These are phyloP conservation scores for Geotrichum macrosporum DNA, from an alignment of 1,139 yeast species.

Conservation along the genomic window DNA sequence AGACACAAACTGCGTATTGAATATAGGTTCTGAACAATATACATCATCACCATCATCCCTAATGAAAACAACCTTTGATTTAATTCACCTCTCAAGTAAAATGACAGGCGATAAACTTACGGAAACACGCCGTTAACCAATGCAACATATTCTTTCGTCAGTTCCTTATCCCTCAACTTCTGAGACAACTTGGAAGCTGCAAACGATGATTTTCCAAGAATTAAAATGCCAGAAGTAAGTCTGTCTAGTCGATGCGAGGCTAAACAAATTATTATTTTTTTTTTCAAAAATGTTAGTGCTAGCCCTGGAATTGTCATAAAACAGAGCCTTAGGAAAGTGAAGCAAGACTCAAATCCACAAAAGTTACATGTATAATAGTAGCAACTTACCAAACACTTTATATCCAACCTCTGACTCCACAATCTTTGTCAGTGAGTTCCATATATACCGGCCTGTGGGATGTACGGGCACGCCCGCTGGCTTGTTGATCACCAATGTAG, in stretches of 20 bases:
- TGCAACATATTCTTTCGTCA: slow-evolving; percentile 54
- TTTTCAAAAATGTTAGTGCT: too few species aligned
- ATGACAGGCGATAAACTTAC: slow-evolving; percentile 2
- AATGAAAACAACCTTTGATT: too few species aligned
- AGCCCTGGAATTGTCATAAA: too few species aligned
- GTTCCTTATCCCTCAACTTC: slow-evolving; percentile 42
- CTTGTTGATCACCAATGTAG: slow-evolving; percentile 16
- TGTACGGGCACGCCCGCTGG: slow-evolving; percentile 22
- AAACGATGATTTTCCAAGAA: slow-evolving; percentile 50
- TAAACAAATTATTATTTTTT: too few species aligned
- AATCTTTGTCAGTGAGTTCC: slow-evolving; percentile 22
- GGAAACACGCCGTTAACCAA: slow-evolving; percentile 61
- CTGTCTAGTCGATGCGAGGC: slow-evolving; percentile 64
- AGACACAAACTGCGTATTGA: slow-evolving; percentile 10
- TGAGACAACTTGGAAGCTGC: slow-evolving; percentile 46
- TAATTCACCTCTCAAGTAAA: too few species aligned
- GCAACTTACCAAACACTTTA: slow-evolving; percentile 26
- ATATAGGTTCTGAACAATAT: slow-evolving; percentile 18
- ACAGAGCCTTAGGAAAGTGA: too few species aligned
- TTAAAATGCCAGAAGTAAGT: slow-evolving; percentile 67
- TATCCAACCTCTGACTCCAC: slow-evolving; percentile 24
- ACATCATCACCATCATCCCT: not conserved
- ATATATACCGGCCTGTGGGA: slow-evolving; percentile 20
- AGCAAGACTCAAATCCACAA: too few species aligned
- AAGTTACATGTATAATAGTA: too few species aligned